Conservation (phyloP, 768 basidiomycete species). For the Russula ochroleuca region DNA sequence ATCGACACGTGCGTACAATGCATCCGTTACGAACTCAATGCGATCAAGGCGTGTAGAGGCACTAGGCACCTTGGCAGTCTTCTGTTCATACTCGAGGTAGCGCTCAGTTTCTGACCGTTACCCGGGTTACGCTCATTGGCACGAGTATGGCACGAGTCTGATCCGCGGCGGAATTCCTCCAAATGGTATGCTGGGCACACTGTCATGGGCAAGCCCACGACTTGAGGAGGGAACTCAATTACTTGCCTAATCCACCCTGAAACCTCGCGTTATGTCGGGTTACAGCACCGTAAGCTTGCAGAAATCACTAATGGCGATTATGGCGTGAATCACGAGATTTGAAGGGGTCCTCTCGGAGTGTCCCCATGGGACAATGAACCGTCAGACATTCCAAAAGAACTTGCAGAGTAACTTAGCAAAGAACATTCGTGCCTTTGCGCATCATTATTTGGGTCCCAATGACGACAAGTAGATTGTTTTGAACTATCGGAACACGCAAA, state of each 20-base stretch:
- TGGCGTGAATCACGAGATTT: background rate
- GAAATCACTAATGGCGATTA: too few species aligned
- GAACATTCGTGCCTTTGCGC: background rate
- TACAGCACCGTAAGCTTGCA: background rate
- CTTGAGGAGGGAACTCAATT: background rate
- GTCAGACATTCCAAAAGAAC: slow-evolving; percentile 1
- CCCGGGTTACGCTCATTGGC: background rate
- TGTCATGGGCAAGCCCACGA: background rate
- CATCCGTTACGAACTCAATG: background rate
- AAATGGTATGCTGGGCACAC: too few species aligned
- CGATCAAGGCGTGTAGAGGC: background rate
- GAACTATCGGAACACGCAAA: background rate
- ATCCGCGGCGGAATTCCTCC: slow-evolving; percentile 5
- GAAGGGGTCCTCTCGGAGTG: background rate
- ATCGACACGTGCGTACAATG: background rate
- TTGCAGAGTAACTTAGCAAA: background rate
- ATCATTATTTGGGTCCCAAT: background rate
- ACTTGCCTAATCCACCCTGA: background rate
- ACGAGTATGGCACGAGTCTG: background rate
- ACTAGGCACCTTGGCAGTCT: too few species aligned
- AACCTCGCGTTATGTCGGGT: background rate
- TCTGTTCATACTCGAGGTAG: background rate
- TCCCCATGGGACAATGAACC: slow-evolving; percentile 1
- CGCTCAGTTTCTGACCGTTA: background rate
- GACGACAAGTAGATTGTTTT: slow-evolving; percentile 10